Conservation (phyloP, 805 yeast genomes). For the Metschnikowia baotianmanensis region DNA sequence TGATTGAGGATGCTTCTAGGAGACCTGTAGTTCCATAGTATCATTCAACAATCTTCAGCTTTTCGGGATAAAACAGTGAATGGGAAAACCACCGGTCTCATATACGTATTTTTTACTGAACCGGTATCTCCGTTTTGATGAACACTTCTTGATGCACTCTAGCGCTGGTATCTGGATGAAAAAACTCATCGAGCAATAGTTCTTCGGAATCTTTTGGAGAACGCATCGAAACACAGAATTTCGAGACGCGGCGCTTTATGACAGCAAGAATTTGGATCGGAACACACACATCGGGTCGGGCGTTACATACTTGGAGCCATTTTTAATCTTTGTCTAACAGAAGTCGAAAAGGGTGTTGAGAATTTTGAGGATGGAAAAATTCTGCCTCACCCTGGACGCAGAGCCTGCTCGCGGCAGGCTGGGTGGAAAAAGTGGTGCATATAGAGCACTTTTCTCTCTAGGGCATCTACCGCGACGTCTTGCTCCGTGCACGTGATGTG, state of each 20-base stretch:
- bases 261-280: no score
- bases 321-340: conserved; percentile 19
- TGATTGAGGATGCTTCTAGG: no score
- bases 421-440: conserved; percentile 7
- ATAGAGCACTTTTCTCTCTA: background rate
- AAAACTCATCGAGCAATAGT: no score
- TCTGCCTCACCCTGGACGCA: conserved; percentile 13
- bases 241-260: no score
- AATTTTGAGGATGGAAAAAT: conserved; percentile 14
- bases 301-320: conserved; percentile 24
- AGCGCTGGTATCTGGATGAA: no score
- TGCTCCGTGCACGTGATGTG: conserved; percentile 8
- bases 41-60: no score
- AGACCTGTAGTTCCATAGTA: no score
- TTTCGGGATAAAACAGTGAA: no score
- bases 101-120: background rate
- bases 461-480: conserved; percentile 1
- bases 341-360: conserved; percentile 14
- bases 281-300: background rate
- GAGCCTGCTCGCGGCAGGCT: conserved; percentile 7
- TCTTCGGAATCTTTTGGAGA: background rate
- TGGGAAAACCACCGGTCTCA: no score
- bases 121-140: background rate
- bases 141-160: no score
- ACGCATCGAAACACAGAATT: background rate